Conservation (phyloP, 176 grass and related monocot genomes). For the Oryza punctata region DNA sequence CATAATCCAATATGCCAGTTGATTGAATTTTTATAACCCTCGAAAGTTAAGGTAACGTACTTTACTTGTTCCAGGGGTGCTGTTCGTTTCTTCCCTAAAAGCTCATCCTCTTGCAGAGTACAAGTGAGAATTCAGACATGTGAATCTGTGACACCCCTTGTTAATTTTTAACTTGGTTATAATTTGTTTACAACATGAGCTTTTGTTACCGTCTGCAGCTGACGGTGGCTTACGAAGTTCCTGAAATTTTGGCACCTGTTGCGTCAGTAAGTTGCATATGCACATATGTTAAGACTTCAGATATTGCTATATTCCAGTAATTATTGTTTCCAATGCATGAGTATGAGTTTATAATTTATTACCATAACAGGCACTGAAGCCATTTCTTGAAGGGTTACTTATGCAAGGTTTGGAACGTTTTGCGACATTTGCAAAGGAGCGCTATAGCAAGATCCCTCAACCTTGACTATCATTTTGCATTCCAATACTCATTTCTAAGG, state of each 20-base stretch:
- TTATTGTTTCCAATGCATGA: not conserved
- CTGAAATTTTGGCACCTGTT: slow-evolving; percentile 79
- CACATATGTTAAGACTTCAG: not conserved
- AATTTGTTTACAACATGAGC: slow-evolving; percentile 18
- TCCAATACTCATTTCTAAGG: not conserved
- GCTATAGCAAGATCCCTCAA: slow-evolving; percentile 54
- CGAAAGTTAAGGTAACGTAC: not conserved
- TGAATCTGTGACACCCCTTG: slow-evolving; percentile 16
- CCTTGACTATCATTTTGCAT: slow-evolving; percentile 27
- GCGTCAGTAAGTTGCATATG: slow-evolving; percentile 64
- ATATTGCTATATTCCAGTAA: not conserved
- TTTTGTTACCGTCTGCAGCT: slow-evolving; percentile 50
- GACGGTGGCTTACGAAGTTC: slow-evolving; percentile 91
- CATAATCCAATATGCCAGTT: not conserved
- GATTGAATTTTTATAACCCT: not conserved
- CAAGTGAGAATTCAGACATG: slow-evolving; percentile 53
- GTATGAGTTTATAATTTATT: slow-evolving; percentile 22
- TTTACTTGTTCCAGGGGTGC: slow-evolving; percentile 67
- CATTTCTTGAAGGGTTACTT: slow-evolving; percentile 86
- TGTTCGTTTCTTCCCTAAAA: slow-evolving; percentile 86
- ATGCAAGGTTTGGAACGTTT: slow-evolving; percentile 69
- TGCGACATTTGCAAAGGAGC: slow-evolving; percentile 59
- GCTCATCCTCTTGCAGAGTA: slow-evolving; percentile 75
- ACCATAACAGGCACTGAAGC: slow-evolving; percentile 75
- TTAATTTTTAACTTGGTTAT: not conserved